Conservation (phyloP, 2,329 filamentous ascomycete species). For the Aplosporella prunicola region DNA sequence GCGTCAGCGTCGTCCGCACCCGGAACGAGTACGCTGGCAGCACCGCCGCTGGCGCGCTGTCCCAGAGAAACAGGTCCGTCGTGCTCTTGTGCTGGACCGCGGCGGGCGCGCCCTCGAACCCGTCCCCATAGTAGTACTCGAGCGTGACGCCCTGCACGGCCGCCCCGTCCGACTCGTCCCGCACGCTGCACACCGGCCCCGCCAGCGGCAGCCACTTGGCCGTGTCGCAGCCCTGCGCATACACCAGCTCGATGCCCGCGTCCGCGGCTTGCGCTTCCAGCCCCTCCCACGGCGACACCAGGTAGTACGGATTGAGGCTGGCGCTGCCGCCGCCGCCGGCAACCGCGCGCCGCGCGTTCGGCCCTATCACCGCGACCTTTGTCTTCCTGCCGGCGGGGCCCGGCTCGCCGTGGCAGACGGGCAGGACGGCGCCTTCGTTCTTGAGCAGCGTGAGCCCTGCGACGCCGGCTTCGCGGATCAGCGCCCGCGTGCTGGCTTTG, state of each 20-base stretch:
- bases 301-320: conserved; percentile 60
- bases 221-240: conserved; percentile 54
- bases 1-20: conserved; percentile 51
- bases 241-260: conserved; percentile 53
- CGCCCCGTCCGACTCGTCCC: too few species aligned
- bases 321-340: conserved; percentile 61
- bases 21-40: conserved; percentile 56
- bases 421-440: conserved; percentile 51
- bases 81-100: conserved; percentile 51
- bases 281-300: conserved; percentile 51
- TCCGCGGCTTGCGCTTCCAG: conserved; percentile 2
- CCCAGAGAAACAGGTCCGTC: conserved; percentile 62
- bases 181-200: conserved; percentile 48
- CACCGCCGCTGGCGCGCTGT: conserved; percentile 54
- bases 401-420: conserved; percentile 46
- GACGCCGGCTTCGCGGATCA: conserved; percentile 52
- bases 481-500: conserved; percentile 44
- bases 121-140: conserved; percentile 56
- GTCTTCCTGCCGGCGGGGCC: too few species aligned
- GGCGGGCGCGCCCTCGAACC: conserved; percentile 49
- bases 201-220: conserved; percentile 58
- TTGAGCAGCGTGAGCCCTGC: conserved; percentile 57
- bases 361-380: conserved; percentile 58
- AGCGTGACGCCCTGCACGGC: conserved; percentile 54
- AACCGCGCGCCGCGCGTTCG: conserved; percentile 58